Evolutionary conservation across 495 filamentous ascomycete genomes (phyloP).

Genomic region (Hypoxylon lienhwacheense): DNA sequence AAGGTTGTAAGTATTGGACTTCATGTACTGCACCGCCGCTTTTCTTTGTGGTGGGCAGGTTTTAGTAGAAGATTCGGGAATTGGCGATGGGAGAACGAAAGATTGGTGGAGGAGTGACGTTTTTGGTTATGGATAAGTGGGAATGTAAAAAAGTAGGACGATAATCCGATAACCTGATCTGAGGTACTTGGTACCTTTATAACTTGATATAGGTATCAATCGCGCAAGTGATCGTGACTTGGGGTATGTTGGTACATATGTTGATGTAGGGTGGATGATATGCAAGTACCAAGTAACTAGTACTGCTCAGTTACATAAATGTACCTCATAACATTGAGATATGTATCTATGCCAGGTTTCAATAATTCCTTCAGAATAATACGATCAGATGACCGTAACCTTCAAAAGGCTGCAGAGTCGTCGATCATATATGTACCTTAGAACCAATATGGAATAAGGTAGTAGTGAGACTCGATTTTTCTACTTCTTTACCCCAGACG

Average conservation of each 20-base stretch:
- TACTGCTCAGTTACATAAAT: too few relatives aligned
- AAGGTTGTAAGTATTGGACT: slow-evolving; percentile 3
- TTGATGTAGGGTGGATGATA: neutral
- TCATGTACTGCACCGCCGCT: slow-evolving; percentile 23
- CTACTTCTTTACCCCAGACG: too few relatives aligned
- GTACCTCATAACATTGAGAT: too few relatives aligned
- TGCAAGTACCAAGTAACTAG: slow-evolving; percentile 12
- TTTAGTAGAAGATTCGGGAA: slow-evolving; percentile 39
- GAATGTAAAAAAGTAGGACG: neutral
- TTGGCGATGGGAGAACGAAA: slow-evolving; percentile 23
- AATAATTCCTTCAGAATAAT: slow-evolving; percentile 7
- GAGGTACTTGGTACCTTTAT: neutral
- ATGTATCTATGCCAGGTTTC: too few relatives aligned
- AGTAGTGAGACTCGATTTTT: neutral
- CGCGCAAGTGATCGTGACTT: too few relatives aligned
- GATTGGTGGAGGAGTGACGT: slow-evolving; percentile 25
- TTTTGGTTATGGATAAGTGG: slow-evolving; percentile 22
- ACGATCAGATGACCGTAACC: slow-evolving; percentile 24
- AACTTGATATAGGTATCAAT: neutral
- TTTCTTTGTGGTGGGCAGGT: slow-evolving; percentile 28
- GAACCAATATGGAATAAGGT: slow-evolving; percentile 24
- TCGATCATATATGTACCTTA: neutral
- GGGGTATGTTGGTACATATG: neutral
- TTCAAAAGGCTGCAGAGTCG: neutral
- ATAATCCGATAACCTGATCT: neutral